Conservation (phyloP, 202 grass and related monocot genomes). For the Sporobolus alterniflorus region DNA sequence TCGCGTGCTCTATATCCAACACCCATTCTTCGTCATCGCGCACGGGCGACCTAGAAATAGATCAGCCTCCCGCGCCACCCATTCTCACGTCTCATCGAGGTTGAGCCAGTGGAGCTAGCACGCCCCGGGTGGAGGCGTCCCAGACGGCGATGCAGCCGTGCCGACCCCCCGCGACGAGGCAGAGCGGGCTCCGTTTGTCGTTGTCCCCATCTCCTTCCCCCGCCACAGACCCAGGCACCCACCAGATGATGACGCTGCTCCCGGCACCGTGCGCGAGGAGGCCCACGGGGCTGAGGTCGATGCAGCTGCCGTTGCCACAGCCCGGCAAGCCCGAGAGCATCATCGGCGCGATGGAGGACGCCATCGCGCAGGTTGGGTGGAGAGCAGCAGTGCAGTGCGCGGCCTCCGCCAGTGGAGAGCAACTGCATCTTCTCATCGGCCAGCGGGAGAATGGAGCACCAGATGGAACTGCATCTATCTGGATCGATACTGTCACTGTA, state of each 20-base stretch:
- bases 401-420: too few species aligned
- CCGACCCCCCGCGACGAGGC: conserved; percentile 78
- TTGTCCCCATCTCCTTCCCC: conserved; percentile 17
- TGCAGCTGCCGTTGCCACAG: conserved; percentile 82
- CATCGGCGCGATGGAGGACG: conserved; percentile 35
- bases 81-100: conserved; percentile 72
- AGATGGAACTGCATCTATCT: too few species aligned
- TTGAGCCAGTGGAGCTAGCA: conserved; percentile 83
- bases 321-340: conserved; percentile 80
- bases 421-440: too few species aligned
- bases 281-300: conserved; percentile 79
- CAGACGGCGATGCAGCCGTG: conserved; percentile 93
- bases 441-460: too few species aligned
- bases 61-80: too few species aligned
- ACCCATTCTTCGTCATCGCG: too few species aligned
- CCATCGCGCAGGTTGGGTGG: conserved; percentile 7
- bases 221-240: too few species aligned
- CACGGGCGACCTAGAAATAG: too few species aligned
- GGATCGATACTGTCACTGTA: too few species aligned
- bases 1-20: too few species aligned
- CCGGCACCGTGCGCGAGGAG: conserved; percentile 93
- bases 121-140: conserved; percentile 65
- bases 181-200: conserved; percentile 61
- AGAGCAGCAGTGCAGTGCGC: too few species aligned
- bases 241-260: conserved; percentile 83